Base-by-base conservation (phyloP, 768 basidiomycete species). In the Termitomyces sp. region DNA sequence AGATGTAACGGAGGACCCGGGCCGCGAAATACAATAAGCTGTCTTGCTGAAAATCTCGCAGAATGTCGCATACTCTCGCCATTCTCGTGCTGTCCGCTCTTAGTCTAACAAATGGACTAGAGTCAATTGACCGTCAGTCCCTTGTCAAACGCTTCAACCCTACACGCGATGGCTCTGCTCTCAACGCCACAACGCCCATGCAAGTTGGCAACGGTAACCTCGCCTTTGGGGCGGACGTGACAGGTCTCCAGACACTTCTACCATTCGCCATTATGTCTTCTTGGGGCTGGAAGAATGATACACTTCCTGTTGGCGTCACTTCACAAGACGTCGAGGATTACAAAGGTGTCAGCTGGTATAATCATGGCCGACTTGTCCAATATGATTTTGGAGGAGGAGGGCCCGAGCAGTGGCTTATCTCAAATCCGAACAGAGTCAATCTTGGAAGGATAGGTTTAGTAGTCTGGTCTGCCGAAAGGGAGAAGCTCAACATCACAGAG, bases 261-360 rank as follows among this genome's bases (percentile, higher is more conserved):
- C 81, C 81, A 5, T 84, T 74, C 66, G 78, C 77, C 10, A 83
- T 74, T 59, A 74, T 85, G 72, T 79, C 82, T 9, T 77, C 76
- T 14, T 84, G 83, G 83, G 81, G 79, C 1, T 84, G 80, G 81
- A 84, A 84, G 65, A 84, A 83, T 66, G 81, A 83, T 66, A 75
- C 76, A 5, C 67, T 83, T 3, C 83, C 83, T 1, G 57, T 67
- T 1, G 74, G 73, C 5, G 68, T 70, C 52, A 79, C 79, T 2
- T 61, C 71, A 52, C 68, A 65, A 38, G 78, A 83, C 56, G 66
- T 82, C 3, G 69, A 76, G n/a, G 61, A 70, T 14, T 84, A 82
- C 63, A 67, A 70, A 2, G 83, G 84, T 10, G 73, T 71, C 41
- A 76, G 74, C 56, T 80, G 79, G 80, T 64, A 72, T 50, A 82